These are phyloP conservation scores for Sporopachydermia cereana DNA, from an alignment of 1,139 yeast genomes.

Conservation along the genomic window DNA sequence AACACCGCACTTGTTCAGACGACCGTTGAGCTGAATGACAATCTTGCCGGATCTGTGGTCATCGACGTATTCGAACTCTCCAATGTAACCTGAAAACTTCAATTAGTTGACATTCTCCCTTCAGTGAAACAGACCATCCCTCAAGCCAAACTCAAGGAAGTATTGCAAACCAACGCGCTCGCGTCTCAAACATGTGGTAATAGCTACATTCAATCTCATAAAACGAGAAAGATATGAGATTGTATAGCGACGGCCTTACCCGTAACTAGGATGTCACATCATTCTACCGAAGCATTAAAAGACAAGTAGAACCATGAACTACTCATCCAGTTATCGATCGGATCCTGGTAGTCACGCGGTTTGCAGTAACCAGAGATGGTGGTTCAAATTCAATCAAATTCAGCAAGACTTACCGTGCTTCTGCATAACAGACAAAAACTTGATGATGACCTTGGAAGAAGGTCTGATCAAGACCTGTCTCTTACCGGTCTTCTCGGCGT, in stretches of 20 bases:
- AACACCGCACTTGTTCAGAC: constrained; percentile 98
- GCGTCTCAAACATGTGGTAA: constrained; percentile 5
- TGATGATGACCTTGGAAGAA: constrained; percentile 95
- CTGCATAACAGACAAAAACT: constrained; percentile 95
- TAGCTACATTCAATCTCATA: constrained; percentile 5
- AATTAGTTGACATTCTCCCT: too few relatives aligned
- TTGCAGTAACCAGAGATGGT: too few relatives aligned
- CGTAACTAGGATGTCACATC: constrained; percentile 1
- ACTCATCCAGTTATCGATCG: constrained; percentile 6
- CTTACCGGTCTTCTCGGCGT: constrained; percentile 99
- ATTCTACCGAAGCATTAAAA: constrained; percentile 3
- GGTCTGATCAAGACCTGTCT: constrained; percentile 99
- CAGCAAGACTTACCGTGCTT: constrained; percentile 70
- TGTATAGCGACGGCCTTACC: constrained; percentile 6
- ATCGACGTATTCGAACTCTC: constrained; percentile 96
- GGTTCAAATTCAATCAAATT: too few relatives aligned
- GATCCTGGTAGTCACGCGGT: too few relatives aligned
- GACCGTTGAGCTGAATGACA: constrained; percentile 93
- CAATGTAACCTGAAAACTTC: constrained; percentile 75
- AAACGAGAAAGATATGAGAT: not conserved
- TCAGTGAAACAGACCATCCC: constrained; percentile 86
- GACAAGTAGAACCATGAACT: constrained; percentile 5
- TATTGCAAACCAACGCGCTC: constrained; percentile 14
- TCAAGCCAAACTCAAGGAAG: constrained; percentile 93
- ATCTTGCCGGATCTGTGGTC: constrained; percentile 99